Base-by-base conservation (phyloP, 192 early-diverging fungal species). In the Mortierella antarctica region DNA sequence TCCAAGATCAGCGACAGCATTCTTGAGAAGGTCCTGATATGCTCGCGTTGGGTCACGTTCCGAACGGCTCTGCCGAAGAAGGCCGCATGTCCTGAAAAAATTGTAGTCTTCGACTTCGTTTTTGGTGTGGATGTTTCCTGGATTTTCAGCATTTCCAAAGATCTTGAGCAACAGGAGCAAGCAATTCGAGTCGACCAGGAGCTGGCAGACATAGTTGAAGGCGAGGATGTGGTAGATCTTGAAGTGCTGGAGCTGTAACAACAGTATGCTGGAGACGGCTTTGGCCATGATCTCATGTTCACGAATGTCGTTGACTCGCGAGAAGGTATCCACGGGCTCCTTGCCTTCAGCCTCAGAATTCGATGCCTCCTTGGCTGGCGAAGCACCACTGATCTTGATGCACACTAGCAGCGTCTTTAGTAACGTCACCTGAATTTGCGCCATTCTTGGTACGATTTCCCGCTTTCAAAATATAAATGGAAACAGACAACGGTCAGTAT, bases 121-220 rank as follows among this genome's bases (percentile, higher is more conserved):
- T 44, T 87, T 85, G 20, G 84, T 82, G n/a, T 77, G 76, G n/a
- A 83, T 73, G 7, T 84, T 80, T 10, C 74, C 76, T 6, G 82
- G 74, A 23, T 88, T 84, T 66, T 88, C 86, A 56, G 92, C 93
- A 21, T 95, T 87, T 55, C 94, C 94, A 63, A 95, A 86, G 78
- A 96, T 90, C 69, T 95, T 96, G 11, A 96, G 82, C 42, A 96
- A 88, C 7, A 96, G 71, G 42, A 96, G 88, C n/a, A 93, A 82
- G 50, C 93, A 92, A 55, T 93, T 94, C 20, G 93, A 94, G 73
- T 96, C 95, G 20, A 95, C 87, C 31, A 96, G 84, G 2, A 94
- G 83, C 64, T 93, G 92, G 6, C 88, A 90, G 12, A 95, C 74
- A 76, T 95, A 91, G 78, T 96, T 93, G 78, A 90, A 93, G 60